Percentiles rank a stretch among this genome's conserved stretches.
Evolutionary conservation across 768 basidiomycete genomes (phyloP).

Genomic region (Naematelia encephala): DNA sequence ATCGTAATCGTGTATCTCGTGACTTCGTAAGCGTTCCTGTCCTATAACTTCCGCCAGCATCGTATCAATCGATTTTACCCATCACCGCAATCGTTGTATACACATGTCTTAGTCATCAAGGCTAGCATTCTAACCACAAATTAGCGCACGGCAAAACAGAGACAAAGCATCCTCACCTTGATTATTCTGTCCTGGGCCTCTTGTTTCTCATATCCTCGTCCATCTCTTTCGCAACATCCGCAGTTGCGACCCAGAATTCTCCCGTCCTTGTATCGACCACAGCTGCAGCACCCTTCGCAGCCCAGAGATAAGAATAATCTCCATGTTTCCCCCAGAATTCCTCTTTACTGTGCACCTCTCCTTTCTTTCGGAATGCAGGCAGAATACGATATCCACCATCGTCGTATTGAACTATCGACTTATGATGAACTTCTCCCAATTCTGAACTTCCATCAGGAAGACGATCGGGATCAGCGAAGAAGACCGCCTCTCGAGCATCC

Average conservation of each 20-base stretch:
- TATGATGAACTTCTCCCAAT: background rate
- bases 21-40: too few relatives aligned
- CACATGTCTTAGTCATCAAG: too few relatives aligned
- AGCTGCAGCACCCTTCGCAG: background rate
- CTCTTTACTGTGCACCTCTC: background rate
- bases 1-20: too few relatives aligned
- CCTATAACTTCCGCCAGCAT: too few relatives aligned
- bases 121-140: too few relatives aligned
- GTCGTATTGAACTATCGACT: background rate
- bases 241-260: background rate
- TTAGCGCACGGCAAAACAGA: too few relatives aligned
- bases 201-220: too few relatives aligned
- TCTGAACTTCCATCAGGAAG: background rate
- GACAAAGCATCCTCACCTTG: too few relatives aligned
- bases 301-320: background rate
- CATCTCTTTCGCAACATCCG: background rate
- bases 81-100: too few relatives aligned
- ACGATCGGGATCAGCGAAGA: background rate
- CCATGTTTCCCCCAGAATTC: background rate
- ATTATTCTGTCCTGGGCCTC: background rate
- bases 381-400: background rate
- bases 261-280: background rate
- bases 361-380: background rate
- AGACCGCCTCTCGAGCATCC: background rate
- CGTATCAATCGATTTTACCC: too few relatives aligned